These are phyloP conservation scores for Lactarius akahatsu DNA, from an alignment of 768 basidiomycete genomes.

Conservation along the genomic window DNA sequence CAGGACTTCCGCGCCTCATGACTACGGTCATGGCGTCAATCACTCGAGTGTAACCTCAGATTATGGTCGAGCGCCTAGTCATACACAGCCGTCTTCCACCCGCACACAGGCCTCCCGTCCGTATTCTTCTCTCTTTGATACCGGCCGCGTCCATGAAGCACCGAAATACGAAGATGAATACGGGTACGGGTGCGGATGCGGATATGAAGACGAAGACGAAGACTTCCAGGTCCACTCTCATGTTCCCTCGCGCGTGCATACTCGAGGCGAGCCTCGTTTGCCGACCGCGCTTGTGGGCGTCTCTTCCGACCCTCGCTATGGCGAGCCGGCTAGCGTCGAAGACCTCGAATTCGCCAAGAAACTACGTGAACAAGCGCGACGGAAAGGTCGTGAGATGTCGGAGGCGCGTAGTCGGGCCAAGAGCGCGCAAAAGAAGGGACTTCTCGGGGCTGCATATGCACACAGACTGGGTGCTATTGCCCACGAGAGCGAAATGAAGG, in stretches of 20 bases:
- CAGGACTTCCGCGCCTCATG: neutral
- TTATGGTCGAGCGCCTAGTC: neutral
- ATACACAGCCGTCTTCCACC: neutral
- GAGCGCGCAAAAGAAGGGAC: slow-evolving; percentile 1
- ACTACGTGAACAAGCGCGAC: slow-evolving; percentile 8
- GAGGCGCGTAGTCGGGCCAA: slow-evolving; percentile 3
- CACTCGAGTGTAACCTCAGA: neutral
- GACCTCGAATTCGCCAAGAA: neutral
- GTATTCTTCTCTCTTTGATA: too few relatives aligned
- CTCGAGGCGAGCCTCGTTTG: neutral
- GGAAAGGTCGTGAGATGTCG: neutral
- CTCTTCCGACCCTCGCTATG: neutral
- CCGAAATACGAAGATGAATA: neutral
- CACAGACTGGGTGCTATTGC: neutral
- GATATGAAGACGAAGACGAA: too few relatives aligned
- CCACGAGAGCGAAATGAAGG: neutral
- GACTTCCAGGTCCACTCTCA: neutral
- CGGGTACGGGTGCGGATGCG: too few relatives aligned
- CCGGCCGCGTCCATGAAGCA: neutral
- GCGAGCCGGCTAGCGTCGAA: neutral
- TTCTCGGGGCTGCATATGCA: neutral
- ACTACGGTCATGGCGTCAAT: neutral
- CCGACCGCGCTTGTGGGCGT: too few relatives aligned
- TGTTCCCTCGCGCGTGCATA: neutral
- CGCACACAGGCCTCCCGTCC: neutral